Conservation (phyloP, 768 basidiomycete species). For the Sistotremastrum suecicum region DNA sequence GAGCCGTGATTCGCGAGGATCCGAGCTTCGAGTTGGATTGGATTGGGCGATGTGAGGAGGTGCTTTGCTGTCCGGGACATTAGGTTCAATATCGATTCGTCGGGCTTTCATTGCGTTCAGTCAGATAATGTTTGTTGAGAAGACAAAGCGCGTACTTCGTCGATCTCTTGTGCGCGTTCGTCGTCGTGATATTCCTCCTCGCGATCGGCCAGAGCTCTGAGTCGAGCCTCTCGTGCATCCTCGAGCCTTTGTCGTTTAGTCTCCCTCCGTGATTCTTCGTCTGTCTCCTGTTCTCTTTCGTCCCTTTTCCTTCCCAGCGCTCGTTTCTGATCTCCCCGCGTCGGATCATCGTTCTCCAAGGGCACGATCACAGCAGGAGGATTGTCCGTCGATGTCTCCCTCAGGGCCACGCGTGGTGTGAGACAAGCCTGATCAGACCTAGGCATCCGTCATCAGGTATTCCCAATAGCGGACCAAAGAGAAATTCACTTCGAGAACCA, state of each 20-base stretch:
- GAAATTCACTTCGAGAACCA: too few relatives aligned
- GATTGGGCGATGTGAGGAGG: constrained; percentile 55
- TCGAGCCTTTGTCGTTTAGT: constrained; percentile 56
- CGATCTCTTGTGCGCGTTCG: constrained; percentile 21
- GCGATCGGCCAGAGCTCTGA: constrained; percentile 37
- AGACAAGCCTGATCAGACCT: too few relatives aligned
- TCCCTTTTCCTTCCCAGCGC: too few relatives aligned
- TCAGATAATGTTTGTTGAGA: neutral
- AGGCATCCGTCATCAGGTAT: too few relatives aligned
- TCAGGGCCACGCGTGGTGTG: too few relatives aligned
- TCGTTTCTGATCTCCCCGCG: too few relatives aligned
- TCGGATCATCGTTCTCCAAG: too few relatives aligned
- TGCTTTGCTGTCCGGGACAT: constrained; percentile 68
- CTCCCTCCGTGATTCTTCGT: constrained; percentile 46
- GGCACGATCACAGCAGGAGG: too few relatives aligned
- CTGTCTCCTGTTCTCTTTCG: too few relatives aligned
- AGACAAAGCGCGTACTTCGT: constrained; percentile 34
- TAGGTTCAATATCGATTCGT: constrained; percentile 41
- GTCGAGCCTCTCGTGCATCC: constrained; percentile 44
- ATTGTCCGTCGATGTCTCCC: too few relatives aligned
- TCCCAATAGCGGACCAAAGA: too few relatives aligned
- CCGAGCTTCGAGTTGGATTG: constrained; percentile 73
- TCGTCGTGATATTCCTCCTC: constrained; percentile 23
- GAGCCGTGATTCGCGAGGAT: constrained; percentile 77
- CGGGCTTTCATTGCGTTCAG: constrained; percentile 26